Base-by-base conservation (phyloP, 768 basidiomycete genomes). In the Amyloporia xantha region DNA sequence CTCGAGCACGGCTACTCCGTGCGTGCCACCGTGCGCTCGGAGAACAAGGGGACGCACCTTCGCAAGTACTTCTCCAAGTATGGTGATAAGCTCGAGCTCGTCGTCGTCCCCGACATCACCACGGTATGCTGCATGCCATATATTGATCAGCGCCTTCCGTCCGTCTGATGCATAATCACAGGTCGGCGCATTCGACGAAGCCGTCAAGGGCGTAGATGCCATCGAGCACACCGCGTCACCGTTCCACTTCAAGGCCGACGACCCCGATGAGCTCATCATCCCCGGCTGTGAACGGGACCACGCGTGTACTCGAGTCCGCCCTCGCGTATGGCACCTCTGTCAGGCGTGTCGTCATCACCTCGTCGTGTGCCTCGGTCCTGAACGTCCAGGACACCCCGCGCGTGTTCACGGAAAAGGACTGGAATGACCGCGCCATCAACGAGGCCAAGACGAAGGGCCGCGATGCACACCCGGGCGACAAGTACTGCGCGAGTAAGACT, bases 241-340 rank as follows among this genome's bases (percentile, higher is more conserved):
- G 0, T 71, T 81, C 56, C 66, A 73, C 44, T 52, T 68, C 17
- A 64, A 72, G 1, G 69, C 68, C 1, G 66, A 69, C 15, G 71
- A 79, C 35, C 65, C 68, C 4, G 50, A 67, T 5, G 81, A 84
- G 49, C 56, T 85, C 33, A 80, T 88, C 52, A 63, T 62, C 15
- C 89, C n/a, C 90, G 2, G 88, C 89, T 17, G 75, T 89, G 5
- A 66, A 78, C 5, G 87, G 87, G 2, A 91, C 86, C 0, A 55
- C 76, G 1, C 72, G 77, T 5, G 70, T 90, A 7, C 67, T 91
- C 21, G 66, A 77, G 49, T 80, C 79, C 38, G 73, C 78, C 3
- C 59, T 75, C 81, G 78, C 82, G 80, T 68, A 72, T 70, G 3
- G 62, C 58, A 76, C 52, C 48, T 50, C 33, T 35, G 65, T 87